Evolutionary conservation across 2,329 filamentous ascomycete species (phyloP).

Genomic region (Trichoderma sp.): DNA sequence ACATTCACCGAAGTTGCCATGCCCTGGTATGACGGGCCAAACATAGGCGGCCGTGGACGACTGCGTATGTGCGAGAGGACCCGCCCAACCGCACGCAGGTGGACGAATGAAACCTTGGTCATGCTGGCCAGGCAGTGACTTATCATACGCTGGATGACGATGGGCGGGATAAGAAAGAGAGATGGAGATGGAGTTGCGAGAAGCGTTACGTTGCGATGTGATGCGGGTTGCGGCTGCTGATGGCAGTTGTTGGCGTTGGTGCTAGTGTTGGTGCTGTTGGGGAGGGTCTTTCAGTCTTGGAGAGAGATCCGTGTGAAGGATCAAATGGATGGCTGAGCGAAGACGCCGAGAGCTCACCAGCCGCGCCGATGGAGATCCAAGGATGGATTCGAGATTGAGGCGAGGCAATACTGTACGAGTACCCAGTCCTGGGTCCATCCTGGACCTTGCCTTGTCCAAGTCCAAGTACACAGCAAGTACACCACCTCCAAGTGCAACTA

Average conservation of each 20-base stretch:
- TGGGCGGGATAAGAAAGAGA: neutral
- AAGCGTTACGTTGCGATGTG: neutral
- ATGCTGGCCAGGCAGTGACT: conserved; percentile 15
- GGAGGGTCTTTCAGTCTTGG: neutral
- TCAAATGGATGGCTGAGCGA: neutral
- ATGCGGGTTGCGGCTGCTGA: neutral
- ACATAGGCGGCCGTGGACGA: conserved; percentile 12
- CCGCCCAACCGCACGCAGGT: conserved; percentile 19
- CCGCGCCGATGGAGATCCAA: neutral
- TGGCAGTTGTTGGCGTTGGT: neutral
- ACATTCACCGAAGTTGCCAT: conserved; percentile 25
- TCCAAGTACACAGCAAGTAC: neutral
- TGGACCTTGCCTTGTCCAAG: neutral
- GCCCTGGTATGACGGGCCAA: conserved; percentile 20
- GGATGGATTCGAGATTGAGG: neutral
- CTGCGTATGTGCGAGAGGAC: conserved; percentile 17
- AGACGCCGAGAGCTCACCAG: neutral
- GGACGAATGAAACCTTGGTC: conserved; percentile 20
- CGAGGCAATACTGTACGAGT: neutral
- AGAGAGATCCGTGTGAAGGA: neutral
- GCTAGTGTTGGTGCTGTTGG: neutral
- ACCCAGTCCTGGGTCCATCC: neutral
- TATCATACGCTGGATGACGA: neutral
- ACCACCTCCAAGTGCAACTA: neutral
- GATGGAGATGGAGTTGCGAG: neutral